phyloP scores from a whole-genome alignment of 1,284 basidiomycete species.

The Cutaneotrichosporon sp. region DNA sequence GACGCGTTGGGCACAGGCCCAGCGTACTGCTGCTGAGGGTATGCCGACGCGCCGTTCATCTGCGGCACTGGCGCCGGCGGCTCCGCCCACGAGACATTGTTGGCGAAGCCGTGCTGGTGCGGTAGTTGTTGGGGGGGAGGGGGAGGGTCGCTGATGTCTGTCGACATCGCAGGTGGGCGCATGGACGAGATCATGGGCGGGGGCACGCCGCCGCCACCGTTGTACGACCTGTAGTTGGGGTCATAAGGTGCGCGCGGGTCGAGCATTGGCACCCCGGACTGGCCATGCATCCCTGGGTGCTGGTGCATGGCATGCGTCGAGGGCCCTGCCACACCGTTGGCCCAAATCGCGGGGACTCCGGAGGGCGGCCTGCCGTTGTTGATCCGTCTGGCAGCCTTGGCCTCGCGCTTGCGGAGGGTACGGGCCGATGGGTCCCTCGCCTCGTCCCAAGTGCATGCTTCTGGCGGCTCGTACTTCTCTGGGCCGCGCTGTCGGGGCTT shows the following conservation, averaged over 20 bases:
- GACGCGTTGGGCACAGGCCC: background rate
- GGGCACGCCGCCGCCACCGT: background rate
- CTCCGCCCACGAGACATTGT: background rate
- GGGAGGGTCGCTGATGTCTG: background rate
- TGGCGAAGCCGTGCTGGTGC: background rate
- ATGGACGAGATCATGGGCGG: background rate
- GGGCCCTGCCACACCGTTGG: background rate
- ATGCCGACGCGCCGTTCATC: background rate
- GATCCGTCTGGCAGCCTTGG: slow-evolving; percentile 15
- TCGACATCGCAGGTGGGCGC: background rate
- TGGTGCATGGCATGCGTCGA: background rate
- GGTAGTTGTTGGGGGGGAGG: background rate
- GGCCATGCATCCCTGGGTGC: background rate
- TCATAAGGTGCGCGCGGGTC: background rate
- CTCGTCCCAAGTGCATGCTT: slow-evolving; percentile 48
- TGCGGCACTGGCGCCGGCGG: background rate
- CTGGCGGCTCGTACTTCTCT: slow-evolving; percentile 26
- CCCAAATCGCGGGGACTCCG: slow-evolving; percentile 2
- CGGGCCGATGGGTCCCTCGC: slow-evolving; percentile 35
- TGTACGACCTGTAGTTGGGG: background rate
- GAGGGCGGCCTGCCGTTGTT: background rate
- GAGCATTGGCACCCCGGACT: background rate
- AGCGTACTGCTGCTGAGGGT: background rate
- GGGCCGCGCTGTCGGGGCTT: slow-evolving; percentile 38
- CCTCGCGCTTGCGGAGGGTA: slow-evolving; percentile 35